A percentile compares a stretch with the other conserved stretches of the same genome.
These are phyloP conservation scores for Hamamelis virginiana DNA, from an alignment of 164 flowering plant genomes.

Conservation along the genomic window DNA sequence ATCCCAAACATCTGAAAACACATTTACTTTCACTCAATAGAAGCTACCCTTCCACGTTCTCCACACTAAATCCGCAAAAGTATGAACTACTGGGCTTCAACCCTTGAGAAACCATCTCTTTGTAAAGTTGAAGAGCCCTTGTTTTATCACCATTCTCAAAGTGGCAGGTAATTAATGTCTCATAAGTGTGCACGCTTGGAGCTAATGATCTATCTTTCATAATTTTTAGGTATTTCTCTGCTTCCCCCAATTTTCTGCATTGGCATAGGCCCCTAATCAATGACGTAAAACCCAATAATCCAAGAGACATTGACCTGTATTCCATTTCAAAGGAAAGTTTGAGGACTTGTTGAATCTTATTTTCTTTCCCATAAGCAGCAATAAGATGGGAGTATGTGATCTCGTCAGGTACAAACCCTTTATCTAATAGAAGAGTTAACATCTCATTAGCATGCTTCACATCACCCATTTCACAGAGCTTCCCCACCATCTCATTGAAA, in stretches of 20 bases:
- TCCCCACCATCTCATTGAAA: conserved; percentile 54
- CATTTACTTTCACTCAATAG: neutral
- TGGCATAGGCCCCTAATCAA: conserved; percentile 46
- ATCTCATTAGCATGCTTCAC: conserved; percentile 49
- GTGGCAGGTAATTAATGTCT: conserved; percentile 37
- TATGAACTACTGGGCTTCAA: conserved; percentile 27
- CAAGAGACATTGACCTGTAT: conserved; percentile 43
- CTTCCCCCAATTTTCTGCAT: conserved; percentile 50
- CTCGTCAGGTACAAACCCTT: conserved; percentile 63
- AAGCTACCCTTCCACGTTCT: neutral
- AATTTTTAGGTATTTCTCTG: conserved; percentile 50
- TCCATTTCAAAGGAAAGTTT: conserved; percentile 82
- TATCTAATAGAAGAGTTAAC: conserved; percentile 60
- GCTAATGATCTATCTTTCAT: conserved; percentile 45
- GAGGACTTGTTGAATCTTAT: conserved; percentile 45
- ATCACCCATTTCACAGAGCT: conserved; percentile 39
- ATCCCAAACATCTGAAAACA: neutral
- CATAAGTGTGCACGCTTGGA: conserved; percentile 28
- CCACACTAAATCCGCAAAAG: neutral
- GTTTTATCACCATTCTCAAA: conserved; percentile 34
- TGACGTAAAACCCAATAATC: conserved; percentile 33
- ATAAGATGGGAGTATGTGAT: conserved; percentile 59
- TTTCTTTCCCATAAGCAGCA: conserved; percentile 51
- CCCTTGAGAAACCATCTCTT: conserved; percentile 42
- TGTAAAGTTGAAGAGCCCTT: conserved; percentile 31